Evolutionary conservation across 1,139 yeast species (phyloP).

Genomic region (Martiniozyma asiatica): DNA sequence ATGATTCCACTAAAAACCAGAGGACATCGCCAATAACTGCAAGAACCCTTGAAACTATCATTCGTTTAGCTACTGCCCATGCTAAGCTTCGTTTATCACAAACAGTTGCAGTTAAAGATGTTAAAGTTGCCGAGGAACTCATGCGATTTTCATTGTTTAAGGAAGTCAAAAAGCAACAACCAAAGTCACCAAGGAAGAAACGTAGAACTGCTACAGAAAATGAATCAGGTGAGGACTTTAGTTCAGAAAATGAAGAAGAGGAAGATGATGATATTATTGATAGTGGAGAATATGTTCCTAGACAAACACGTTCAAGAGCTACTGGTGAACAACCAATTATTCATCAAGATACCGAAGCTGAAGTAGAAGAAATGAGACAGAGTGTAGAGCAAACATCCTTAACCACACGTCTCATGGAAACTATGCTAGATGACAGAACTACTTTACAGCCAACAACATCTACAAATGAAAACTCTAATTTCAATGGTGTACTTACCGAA

Average conservation of each 20-base stretch:
- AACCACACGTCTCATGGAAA: slow-evolving; percentile 18
- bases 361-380: slow-evolving; percentile 14
- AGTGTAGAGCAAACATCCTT: slow-evolving; percentile 12
- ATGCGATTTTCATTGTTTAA: slow-evolving; percentile 79
- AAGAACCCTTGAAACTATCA: slow-evolving; percentile 91
- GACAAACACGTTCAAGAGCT: slow-evolving; percentile 2
- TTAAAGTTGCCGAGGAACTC: slow-evolving; percentile 75
- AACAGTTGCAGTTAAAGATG: slow-evolving; percentile 66
- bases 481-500: slow-evolving; percentile 17
- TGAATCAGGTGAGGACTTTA: slow-evolving; percentile 5
- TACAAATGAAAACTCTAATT: slow-evolving; percentile 10
- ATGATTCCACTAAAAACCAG: slow-evolving; percentile 60
- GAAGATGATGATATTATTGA: slow-evolving; percentile 3
- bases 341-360: slow-evolving; percentile 18
- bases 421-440: slow-evolving; percentile 28
- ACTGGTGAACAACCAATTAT: slow-evolving; percentile 6
- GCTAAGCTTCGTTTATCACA: slow-evolving; percentile 84
- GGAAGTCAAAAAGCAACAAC: slow-evolving; percentile 34
- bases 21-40: slow-evolving; percentile 95
- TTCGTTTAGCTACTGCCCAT: slow-evolving; percentile 93
- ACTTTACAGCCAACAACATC: slow-evolving; percentile 11
- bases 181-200: slow-evolving; percentile 19
- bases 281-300: slow-evolving; percentile 2
- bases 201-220: slow-evolving; percentile 11
- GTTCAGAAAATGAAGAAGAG: slow-evolving; percentile 9